Percentiles rank a stretch among this genome's conserved stretches.
Evolutionary conservation across 129 eudicot genomes (phyloP).

Genomic region (Centaurea solstitialis): DNA sequence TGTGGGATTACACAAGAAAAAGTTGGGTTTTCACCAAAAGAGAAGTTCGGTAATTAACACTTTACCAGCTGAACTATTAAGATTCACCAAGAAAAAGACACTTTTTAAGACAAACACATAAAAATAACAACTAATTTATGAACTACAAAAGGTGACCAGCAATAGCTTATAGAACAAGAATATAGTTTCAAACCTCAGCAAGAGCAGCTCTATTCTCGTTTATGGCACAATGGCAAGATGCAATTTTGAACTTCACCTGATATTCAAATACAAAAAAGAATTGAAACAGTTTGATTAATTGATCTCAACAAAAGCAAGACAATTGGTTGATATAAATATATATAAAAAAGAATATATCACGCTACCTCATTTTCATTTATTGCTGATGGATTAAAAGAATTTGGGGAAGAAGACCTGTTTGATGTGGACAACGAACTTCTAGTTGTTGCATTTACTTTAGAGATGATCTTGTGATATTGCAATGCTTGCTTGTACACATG

Average conservation of each 20-base stretch:
- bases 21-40: neutral
- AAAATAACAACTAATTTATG: neutral
- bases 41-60: neutral
- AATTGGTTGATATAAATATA: neutral
- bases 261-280: slow-evolving; percentile 9
- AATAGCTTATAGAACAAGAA: neutral
- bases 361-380: slow-evolving; percentile 92
- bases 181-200: slow-evolving; percentile 55
- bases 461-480: slow-evolving; percentile 69
- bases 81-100: neutral
- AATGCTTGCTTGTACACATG: slow-evolving; percentile 87
- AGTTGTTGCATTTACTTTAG: slow-evolving; percentile 57
- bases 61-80: neutral
- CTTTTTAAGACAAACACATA: slow-evolving; percentile 2
- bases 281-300: neutral
- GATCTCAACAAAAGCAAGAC: neutral
- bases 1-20: neutral
- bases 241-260: slow-evolving; percentile 92
- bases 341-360: neutral
- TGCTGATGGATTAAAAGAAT: slow-evolving; percentile 55
- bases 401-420: slow-evolving; percentile 86
- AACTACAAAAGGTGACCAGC: neutral
- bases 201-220: slow-evolving; percentile 87
- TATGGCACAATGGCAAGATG: slow-evolving; percentile 70
- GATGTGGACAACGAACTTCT: slow-evolving; percentile 73